phyloP scores from a whole-genome alignment of 257 asterid genomes.

The Nicotiana paniculata region DNA sequence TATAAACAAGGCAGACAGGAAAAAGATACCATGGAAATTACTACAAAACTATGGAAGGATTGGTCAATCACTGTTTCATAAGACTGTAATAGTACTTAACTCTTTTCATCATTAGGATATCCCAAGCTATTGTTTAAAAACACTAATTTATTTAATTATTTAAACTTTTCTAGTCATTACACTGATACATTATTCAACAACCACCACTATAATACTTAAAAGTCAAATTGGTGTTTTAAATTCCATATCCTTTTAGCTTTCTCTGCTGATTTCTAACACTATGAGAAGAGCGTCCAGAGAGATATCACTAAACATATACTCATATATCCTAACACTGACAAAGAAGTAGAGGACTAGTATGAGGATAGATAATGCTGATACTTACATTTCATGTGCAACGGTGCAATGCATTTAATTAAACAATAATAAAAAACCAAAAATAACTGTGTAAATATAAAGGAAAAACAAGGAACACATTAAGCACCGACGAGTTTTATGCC shows the following conservation, averaged over 20 bases:
- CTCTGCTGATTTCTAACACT: too few relatives aligned
- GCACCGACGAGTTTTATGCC: not conserved
- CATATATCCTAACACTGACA: too few relatives aligned
- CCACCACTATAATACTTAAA: not conserved
- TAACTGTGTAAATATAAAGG: not conserved
- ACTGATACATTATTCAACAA: not conserved
- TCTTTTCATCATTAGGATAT: not conserved
- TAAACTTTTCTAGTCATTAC: not conserved
- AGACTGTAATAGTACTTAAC: not conserved
- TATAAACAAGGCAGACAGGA: not conserved
- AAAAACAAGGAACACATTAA: not conserved
- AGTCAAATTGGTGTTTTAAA: not conserved
- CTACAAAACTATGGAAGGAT: not conserved
- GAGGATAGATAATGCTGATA: not conserved
- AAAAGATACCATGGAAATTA: too few relatives aligned
- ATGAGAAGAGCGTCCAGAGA: too few relatives aligned
- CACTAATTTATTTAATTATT: too few relatives aligned
- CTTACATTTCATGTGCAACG: not conserved
- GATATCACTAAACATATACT: too few relatives aligned
- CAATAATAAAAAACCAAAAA: not conserved
- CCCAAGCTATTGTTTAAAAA: not conserved
- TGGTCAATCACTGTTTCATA: not conserved
- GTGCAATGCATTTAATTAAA: not conserved
- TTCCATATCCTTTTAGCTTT: too few relatives aligned
- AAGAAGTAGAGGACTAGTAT: too few relatives aligned